A percentile compares a stretch with the other conserved stretches of the same genome.
phyloP scores from a whole-genome alignment of 257 asterid species.

The Jacaranda copaia region DNA sequence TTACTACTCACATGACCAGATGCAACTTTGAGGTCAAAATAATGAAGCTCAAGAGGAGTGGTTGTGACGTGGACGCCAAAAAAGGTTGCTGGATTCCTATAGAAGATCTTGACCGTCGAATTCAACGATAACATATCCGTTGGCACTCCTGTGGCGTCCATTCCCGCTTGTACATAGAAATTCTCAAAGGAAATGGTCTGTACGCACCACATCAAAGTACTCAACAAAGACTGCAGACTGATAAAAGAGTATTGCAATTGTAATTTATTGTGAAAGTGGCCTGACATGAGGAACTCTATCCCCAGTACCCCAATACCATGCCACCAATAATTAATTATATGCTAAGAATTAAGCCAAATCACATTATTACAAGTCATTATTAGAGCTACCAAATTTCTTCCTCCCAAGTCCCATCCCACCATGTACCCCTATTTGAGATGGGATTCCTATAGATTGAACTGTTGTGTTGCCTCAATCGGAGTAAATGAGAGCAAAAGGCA shows the following conservation, averaged over 20 bases:
- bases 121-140: constrained; percentile 92
- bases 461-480: constrained; percentile 5
- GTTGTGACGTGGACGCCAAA: constrained; percentile 88
- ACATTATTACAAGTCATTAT: background rate
- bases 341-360: background rate
- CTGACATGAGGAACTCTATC: constrained; percentile 16
- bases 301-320: background rate
- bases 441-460: background rate
- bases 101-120: constrained; percentile 81
- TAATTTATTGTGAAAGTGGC: constrained; percentile 39
- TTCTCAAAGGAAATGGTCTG: constrained; percentile 75
- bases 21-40: constrained; percentile 70
- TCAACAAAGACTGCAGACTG: constrained; percentile 28
- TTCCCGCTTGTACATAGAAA: constrained; percentile 91
- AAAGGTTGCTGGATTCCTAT: constrained; percentile 82
- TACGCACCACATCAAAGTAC: constrained; percentile 27
- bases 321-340: background rate
- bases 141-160: constrained; percentile 83
- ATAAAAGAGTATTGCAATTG: constrained; percentile 37
- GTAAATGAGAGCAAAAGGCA: background rate
- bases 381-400: too few species aligned
- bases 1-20: constrained; percentile 67
- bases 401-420: too few species aligned
- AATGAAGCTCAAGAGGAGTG: constrained; percentile 75
- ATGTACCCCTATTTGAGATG: background rate